A percentile compares a stretch with the other conserved stretches of the same genome.
Conservation (phyloP, 2,329 filamentous ascomycete genomes). For the Apiospora koreana region DNA sequence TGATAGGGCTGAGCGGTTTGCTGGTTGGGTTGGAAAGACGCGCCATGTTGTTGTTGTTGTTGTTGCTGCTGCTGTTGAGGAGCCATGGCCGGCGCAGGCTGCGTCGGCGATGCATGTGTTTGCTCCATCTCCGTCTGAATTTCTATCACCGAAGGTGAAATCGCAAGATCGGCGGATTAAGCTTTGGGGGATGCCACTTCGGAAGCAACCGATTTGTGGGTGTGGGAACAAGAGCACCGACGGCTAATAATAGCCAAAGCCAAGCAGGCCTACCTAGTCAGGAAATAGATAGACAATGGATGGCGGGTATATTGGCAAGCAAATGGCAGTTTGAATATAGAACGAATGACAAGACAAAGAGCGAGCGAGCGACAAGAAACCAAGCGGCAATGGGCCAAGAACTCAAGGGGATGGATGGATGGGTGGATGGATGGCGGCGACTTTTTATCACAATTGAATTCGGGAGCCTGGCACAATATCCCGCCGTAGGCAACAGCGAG, state of each 20-base stretch:
- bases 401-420: background rate
- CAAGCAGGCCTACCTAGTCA: background rate
- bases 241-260: background rate
- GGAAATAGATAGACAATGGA: background rate
- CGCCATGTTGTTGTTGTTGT: background rate
- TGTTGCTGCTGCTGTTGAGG: background rate
- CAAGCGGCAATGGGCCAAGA: background rate
- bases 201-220: background rate
- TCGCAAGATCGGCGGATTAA: background rate
- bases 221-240: background rate
- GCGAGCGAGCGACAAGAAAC: background rate
- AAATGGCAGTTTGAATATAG: no score
- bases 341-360: background rate
- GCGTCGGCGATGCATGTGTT: background rate
- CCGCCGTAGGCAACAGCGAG: background rate
- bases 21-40: background rate
- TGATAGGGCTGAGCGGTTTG: background rate
- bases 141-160: background rate
- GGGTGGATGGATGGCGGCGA: no score
- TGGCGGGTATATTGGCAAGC: background rate
- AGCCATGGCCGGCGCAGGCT: background rate
- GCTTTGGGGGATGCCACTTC: background rate
- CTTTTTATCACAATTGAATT: background rate
- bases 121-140: constrained; percentile 1
- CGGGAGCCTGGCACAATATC: background rate